phyloP scores from a whole-genome alignment of 2,329 filamentous ascomycete genomes.

The Colletotrichum lentis region DNA sequence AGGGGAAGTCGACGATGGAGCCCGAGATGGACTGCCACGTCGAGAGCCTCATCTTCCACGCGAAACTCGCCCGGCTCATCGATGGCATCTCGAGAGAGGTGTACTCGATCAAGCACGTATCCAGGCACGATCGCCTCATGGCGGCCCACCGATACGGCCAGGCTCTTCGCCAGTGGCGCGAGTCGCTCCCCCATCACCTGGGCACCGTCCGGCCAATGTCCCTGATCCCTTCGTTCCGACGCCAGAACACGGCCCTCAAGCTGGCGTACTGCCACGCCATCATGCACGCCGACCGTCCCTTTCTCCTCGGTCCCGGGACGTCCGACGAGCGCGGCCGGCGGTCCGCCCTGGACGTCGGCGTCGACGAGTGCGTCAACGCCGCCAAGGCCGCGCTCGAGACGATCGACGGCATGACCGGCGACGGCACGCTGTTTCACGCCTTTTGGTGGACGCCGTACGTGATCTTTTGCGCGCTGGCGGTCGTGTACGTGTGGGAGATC shows the following conservation, averaged over 20 bases:
- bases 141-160: conserved; percentile 50
- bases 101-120: conserved; percentile 49
- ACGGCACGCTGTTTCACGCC: conserved; percentile 47
- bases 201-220: conserved; percentile 55
- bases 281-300: conserved; percentile 64
- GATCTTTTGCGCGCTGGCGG: conserved; percentile 62
- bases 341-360: conserved; percentile 48
- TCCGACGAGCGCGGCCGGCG: conserved; percentile 52
- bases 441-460: conserved; percentile 65
- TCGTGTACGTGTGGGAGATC: conserved; percentile 61
- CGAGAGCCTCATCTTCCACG: conserved; percentile 57
- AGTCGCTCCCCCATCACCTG: conserved; percentile 53
- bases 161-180: conserved; percentile 52
- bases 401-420: conserved; percentile 52
- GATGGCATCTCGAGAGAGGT: conserved; percentile 52
- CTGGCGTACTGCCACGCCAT: conserved; percentile 64
- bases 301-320: conserved; percentile 53
- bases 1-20: conserved; percentile 44
- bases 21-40: conserved; percentile 57
- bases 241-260: conserved; percentile 62
- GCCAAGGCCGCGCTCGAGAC: conserved; percentile 56
- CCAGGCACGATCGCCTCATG: conserved; percentile 48
- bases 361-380: conserved; percentile 57
- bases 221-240: conserved; percentile 55
- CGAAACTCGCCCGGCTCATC: conserved; percentile 52